These are phyloP conservation scores for Lachnellula cervina DNA, from an alignment of 2,329 filamentous ascomycete genomes.

Conservation along the genomic window DNA sequence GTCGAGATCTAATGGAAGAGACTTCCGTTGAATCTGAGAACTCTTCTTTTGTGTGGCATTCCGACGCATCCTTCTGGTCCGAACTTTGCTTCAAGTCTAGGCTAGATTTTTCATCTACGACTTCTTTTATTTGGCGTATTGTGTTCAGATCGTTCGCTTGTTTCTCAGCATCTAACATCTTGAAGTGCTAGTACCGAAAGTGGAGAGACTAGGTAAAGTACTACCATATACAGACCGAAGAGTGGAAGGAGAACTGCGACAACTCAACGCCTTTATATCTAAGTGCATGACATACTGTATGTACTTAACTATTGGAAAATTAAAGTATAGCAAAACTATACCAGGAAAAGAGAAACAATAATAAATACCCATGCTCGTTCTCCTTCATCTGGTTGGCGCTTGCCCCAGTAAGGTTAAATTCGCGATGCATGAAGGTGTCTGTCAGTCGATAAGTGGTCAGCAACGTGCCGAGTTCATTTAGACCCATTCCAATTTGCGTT, in stretches of 20 bases:
- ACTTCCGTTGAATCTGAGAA: not conserved
- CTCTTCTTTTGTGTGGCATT: not conserved
- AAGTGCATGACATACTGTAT: too few relatives aligned
- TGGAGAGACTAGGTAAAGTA: not conserved
- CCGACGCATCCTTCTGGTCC: not conserved
- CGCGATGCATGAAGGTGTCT: too few relatives aligned
- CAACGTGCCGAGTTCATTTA: too few relatives aligned
- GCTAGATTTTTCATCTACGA: not conserved
- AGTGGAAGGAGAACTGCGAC: not conserved
- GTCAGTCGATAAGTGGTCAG: too few relatives aligned
- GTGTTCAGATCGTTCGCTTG: not conserved
- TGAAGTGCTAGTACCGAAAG: not conserved
- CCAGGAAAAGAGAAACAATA: too few relatives aligned
- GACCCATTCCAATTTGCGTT: too few relatives aligned
- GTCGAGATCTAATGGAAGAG: not conserved
- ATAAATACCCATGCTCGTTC: too few relatives aligned
- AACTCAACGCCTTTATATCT: too few relatives aligned
- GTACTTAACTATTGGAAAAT: too few relatives aligned
- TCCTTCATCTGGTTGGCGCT: too few relatives aligned
- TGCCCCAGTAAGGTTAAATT: too few relatives aligned
- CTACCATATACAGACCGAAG: not conserved
- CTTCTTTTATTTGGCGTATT: not conserved
- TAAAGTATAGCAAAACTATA: too few relatives aligned
- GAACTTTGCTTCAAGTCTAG: not conserved
- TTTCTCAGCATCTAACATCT: not conserved